Evolutionary conservation across 495 filamentous ascomycete genomes (phyloP), one percentile per base, ranked within the genome.

Genomic region (Xylaria palmicola): DNA sequence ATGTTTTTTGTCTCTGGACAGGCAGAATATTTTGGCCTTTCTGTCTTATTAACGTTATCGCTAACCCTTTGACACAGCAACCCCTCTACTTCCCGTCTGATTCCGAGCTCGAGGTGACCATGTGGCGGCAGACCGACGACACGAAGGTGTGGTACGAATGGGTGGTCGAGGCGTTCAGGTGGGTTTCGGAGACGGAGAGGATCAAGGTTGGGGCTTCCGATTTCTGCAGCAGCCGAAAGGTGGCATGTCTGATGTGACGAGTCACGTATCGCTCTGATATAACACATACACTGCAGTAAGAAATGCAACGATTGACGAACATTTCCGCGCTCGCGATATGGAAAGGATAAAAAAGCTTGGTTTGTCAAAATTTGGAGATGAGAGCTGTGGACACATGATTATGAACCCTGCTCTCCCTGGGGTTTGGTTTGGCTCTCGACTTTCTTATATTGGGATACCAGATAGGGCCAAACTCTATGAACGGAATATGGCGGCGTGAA

Each of bases 61-160:
- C 47, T 60, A 37, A 56, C 22, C 19, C 8, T 22, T 4, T 22
- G 4, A 12, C 29, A n/a, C 34, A 97, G 93, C 86, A 86, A 64
- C 93, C 94, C 6, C 77, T 99, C 22, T 92, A 94, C 71, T 84
- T 95, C 59, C 93, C 95, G 1, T 88, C 91, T 62, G 84, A 90
- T 60, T 85, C 88, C 20, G 91, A 93, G 70, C 78, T 99, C 10
- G 88, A 95, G 40, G 85, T 96, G 12, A 92, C 86, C 66, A 97
- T 99, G 83, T 97, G 91, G 86, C 84, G 94, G 61, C 89, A 93
- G 73, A 97, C 94, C 6, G 93, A 98, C 71, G 90, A 96, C 67
- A 83, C 89, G 19, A 96, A 92, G 76, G 93, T 98, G 12, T 99
- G 94, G 95, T 99, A 99, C 72, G 93, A 99, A 73, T 99, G 94